Evolutionary conservation across 306 rosid species (phyloP).

Genomic region (Coriaria nepalensis): DNA sequence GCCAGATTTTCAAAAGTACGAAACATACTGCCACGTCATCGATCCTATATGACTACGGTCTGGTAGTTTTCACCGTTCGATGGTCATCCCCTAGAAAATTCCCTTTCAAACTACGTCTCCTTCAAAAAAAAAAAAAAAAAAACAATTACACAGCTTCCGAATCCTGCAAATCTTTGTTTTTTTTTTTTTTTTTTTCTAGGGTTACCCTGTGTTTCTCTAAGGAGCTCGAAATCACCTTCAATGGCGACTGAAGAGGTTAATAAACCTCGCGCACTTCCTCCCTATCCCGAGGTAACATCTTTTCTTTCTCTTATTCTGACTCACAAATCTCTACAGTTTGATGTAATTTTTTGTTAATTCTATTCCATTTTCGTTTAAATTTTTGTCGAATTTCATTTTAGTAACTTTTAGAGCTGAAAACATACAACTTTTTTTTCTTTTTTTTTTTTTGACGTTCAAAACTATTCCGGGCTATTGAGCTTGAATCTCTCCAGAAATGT

Average conservation of each 20-base stretch:
- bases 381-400: neutral
- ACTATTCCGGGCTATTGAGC: too few species aligned
- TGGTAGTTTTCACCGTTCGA: conserved; percentile 19
- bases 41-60: conserved; percentile 27
- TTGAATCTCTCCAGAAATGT: too few species aligned
- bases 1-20: too few species aligned
- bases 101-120: conserved; percentile 19
- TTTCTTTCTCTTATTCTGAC: neutral
- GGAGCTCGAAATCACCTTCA: conserved; percentile 9
- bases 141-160: conserved; percentile 16
- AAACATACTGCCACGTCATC: conserved; percentile 31
- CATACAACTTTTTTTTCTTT: too few species aligned
- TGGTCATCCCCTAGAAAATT: conserved; percentile 14
- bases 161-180: conserved; percentile 13
- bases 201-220: neutral
- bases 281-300: conserved; percentile 57
- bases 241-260: conserved; percentile 54
- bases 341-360: neutral
- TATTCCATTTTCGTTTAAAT: neutral
- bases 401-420: too few species aligned
- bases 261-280: conserved; percentile 49
- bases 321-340: neutral
- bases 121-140: conserved; percentile 12
- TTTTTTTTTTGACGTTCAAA: too few species aligned
- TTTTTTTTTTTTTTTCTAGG: neutral